Base-by-base conservation (phyloP, 768 basidiomycete genomes). In the Pulveroboletus sp. region DNA sequence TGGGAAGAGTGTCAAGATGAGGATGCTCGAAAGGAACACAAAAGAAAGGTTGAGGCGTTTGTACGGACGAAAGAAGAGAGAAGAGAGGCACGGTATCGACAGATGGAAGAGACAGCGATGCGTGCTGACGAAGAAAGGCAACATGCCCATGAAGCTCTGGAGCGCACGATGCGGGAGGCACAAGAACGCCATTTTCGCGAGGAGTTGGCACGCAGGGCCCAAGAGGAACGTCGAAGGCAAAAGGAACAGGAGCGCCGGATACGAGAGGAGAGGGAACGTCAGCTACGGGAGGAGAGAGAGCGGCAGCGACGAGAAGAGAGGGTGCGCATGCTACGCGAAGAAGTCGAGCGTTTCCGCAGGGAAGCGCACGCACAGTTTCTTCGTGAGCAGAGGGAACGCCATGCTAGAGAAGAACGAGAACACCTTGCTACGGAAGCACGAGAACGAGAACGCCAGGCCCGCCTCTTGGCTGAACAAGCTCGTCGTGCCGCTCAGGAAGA, bases 111-210 rank as follows among this genome's bases (percentile, higher is more conserved):
- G 32, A 56, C 45, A n/a, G 52, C 45, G 11, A 30, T 53, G 21
- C 54, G 49, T 26, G 52, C 39, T 0, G 61, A 60, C 31, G 41
- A 47, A 32, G 57, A 54, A 31, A 56, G 47, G 15, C 59, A 39
- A 9, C 59, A 56, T 9, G 56, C 46, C 1, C 60, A 64, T 24
- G 54, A 66, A n/a, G 54, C 53, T 5, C 43, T 26, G 26, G 62
- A 67, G 26, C 65, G 67, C 33, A 47, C 24, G 32, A 15, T 60
- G 6, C 46, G 57, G 3, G 67, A 65, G 21, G 55, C 56, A 18
- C 61, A 64, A 12, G 63, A 67, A 4, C 47, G 37, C 0, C 14
- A 33, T 35, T 54, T 53, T 28, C 55, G 32, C 18, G 35, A 47
- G 26, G 47, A 45, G 17, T 36, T 39, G 38, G 51, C 50, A 6